Base-by-base conservation (phyloP, 2,329 filamentous ascomycete genomes). In the Sporothrix pseudoabietina region DNA sequence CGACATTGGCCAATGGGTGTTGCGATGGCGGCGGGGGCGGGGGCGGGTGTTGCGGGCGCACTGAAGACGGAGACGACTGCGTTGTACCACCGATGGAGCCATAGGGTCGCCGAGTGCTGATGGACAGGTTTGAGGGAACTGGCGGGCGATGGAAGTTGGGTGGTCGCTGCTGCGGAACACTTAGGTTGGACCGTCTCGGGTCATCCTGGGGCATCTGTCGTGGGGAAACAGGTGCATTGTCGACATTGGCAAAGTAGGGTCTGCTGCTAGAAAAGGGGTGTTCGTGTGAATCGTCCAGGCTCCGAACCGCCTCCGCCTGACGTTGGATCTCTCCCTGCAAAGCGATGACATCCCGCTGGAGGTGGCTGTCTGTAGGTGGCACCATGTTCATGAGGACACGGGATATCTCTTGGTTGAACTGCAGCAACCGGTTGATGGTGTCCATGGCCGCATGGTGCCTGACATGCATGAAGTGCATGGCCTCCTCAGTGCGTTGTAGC, bases 131-230 rank as follows among this genome's bases (percentile, higher is more conserved):
- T n/a, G 94, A 90, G 54, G 94, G 92, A 14, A 96, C 88, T 14
- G 92, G 89, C 49, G 93, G 91, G 39, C 93, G 90, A 80, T 95
- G 92, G 78, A 91, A 89, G 78, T 89, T 89, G 47, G 87, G 82
- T 68, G 85, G 84, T 75, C 89, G 87, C 59, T 87, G 82, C 75
- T 87, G 85, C 71, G 88, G 86, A 69, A 90, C 87, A 72, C 88
- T 86, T 69, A 94, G 84, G 69, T 91, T 94, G 32, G 87, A 87
- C 68, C 92, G 88, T 74, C 94, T 90, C 72, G 90, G 88, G 74
- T 97, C 95, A 78, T 97, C 94, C 78, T 94, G 92, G 10, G 94
- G 89, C 76, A 94, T 84, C 82, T 97, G 94, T 75, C 94, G 90
- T 26, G 95, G 95, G 55, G 95, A 98, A 54, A 97, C 87, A 12